These are phyloP conservation scores for Linum tenue DNA, from an alignment of 345 rosid genomes.

Conservation along the genomic window DNA sequence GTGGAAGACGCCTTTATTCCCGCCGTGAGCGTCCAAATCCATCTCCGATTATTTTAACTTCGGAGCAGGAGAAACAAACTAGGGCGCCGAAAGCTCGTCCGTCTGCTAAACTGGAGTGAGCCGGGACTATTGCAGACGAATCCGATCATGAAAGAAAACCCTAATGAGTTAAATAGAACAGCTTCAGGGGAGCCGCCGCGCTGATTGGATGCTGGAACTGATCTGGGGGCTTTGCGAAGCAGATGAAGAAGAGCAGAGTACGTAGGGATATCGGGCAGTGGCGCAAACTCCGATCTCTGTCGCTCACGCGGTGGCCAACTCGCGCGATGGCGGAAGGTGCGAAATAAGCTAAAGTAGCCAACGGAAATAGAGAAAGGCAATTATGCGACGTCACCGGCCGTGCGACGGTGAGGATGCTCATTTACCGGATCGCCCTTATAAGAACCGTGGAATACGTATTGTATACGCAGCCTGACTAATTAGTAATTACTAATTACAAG, in stretches of 20 bases:
- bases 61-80: too few species aligned
- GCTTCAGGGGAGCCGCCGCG: too few species aligned
- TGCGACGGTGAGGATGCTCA: neutral
- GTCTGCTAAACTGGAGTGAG: neutral
- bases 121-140: neutral
- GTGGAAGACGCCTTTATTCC: slow-evolving; percentile 61
- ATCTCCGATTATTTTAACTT: slow-evolving; percentile 14
- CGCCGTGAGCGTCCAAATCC: slow-evolving; percentile 66
- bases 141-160: slow-evolving; percentile 15
- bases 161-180: neutral
- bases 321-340: neutral
- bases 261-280: too few species aligned
- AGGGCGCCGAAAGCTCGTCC: neutral
- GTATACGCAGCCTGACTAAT: too few species aligned
- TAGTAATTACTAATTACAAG: too few species aligned
- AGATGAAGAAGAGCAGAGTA: too few species aligned
- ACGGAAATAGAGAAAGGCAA: neutral
- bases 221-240: too few species aligned
- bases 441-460: neutral
- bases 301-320: too few species aligned
- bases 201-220: too few species aligned
- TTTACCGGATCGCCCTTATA: neutral
- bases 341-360: neutral
- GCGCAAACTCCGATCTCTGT: too few species aligned
- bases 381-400: neutral